Evolutionary conservation across 768 basidiomycete species (phyloP).

Genomic region (Boletus subcaerulescens): DNA sequence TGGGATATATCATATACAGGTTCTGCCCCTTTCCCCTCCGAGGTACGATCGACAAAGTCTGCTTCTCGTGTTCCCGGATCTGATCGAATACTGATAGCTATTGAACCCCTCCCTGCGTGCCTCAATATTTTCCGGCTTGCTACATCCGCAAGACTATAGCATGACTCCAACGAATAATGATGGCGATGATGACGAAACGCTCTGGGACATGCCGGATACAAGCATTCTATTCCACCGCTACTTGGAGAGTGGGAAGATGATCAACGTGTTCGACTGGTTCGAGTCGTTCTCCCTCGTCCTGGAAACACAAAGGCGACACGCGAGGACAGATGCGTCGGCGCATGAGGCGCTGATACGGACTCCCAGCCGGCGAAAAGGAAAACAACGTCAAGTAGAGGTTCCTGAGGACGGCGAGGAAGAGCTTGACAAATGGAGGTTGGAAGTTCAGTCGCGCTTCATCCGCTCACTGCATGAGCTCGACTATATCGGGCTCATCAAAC

Average conservation of each 20-base stretch:
- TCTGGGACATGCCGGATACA: conserved; percentile 67
- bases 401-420: conserved; percentile 32
- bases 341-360: conserved; percentile 3
- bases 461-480: conserved; percentile 81
- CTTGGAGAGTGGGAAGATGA: conserved; percentile 73
- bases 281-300: conserved; percentile 69
- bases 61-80: background rate
- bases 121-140: conserved; percentile 56
- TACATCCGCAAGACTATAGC: conserved; percentile 53
- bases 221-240: conserved; percentile 76
- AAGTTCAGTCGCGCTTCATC: conserved; percentile 76
- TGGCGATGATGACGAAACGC: conserved; percentile 27
- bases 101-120: conserved; percentile 70
- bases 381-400: conserved; percentile 23
- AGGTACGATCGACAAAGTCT: conserved; percentile 41
- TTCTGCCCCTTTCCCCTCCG: conserved; percentile 57
- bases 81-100: conserved; percentile 38
- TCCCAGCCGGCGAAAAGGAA: conserved; percentile 25
- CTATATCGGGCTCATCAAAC: conserved; percentile 75
- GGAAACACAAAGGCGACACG: conserved; percentile 47
- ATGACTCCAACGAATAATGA: conserved; percentile 2
- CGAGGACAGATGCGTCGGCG: background rate
- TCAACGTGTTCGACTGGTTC: conserved; percentile 90
- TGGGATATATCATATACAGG: conserved; percentile 80
- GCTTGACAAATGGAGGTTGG: conserved; percentile 53